These are phyloP conservation scores for Dalbergia oliveri DNA, from an alignment of 306 rosid species.

Conservation along the genomic window DNA sequence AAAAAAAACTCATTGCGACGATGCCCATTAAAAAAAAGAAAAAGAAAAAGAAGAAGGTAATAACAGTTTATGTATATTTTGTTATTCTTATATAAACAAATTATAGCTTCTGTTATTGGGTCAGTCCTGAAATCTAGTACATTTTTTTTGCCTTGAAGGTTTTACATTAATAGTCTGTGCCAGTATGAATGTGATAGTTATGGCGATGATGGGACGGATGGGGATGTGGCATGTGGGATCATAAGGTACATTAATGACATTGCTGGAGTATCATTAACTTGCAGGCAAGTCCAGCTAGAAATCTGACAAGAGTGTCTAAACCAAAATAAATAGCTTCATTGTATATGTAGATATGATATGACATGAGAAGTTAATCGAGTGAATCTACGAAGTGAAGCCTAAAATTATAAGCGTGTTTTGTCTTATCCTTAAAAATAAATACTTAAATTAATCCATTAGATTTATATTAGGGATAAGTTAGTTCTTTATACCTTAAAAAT, in stretches of 20 bases:
- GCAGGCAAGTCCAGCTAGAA: conserved; percentile 46
- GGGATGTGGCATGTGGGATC: conserved; percentile 42
- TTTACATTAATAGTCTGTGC: not conserved
- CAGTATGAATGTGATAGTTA: conserved; percentile 22
- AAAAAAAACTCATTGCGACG: conserved; percentile 39
- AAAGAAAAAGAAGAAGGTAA: too few species aligned
- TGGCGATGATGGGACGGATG: conserved; percentile 12
- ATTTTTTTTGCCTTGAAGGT: not conserved
- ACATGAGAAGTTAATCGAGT: not conserved
- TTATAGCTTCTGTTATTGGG: conserved; percentile 36
- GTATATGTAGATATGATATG: not conserved
- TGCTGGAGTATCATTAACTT: conserved; percentile 32
- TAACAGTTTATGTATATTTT: conserved; percentile 45
- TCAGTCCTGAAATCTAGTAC: conserved; percentile 32
- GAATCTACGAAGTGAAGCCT: too few species aligned
- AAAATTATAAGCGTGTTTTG: too few species aligned
- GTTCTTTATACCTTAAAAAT: too few species aligned
- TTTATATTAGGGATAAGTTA: too few species aligned
- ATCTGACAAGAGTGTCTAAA: conserved; percentile 38
- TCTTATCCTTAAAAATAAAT: too few species aligned
- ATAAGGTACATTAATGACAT: conserved; percentile 36
- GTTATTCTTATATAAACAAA: conserved; percentile 38
- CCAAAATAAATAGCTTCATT: conserved; percentile 26
- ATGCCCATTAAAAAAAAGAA: not conserved
- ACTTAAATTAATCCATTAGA: too few species aligned